Conservation (phyloP, 192 early-diverging fungal genomes). For the Gorgonomyces haynaldii region DNA sequence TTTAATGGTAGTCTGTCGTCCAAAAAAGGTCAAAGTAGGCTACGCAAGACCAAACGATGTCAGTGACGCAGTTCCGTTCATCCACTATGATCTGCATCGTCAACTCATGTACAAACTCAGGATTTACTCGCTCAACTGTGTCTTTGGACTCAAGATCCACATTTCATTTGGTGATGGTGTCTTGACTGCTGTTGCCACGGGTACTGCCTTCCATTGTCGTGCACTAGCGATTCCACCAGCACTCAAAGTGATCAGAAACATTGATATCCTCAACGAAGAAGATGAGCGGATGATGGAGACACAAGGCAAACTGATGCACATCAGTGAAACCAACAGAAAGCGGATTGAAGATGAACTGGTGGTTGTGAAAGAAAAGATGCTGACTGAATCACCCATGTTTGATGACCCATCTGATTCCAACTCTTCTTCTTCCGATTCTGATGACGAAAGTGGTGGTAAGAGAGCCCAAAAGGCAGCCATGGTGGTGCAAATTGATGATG, state of each 20-base stretch:
- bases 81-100: constrained; percentile 72
- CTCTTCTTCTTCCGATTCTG: constrained; percentile 21
- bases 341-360: constrained; percentile 37
- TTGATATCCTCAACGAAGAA: constrained; percentile 63
- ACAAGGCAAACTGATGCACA: constrained; percentile 54
- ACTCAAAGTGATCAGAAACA: constrained; percentile 57
- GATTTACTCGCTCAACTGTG: constrained; percentile 63
- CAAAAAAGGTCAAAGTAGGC: constrained; percentile 33
- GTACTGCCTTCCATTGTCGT: constrained; percentile 57
- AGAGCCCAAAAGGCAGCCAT: constrained; percentile 22
- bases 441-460: constrained; percentile 19
- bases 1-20: constrained; percentile 30
- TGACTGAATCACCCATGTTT: constrained; percentile 1
- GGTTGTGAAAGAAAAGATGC: constrained; percentile 7
- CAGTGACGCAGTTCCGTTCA: constrained; percentile 68
- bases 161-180: constrained; percentile 42
- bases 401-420: constrained; percentile 25
- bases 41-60: constrained; percentile 54
- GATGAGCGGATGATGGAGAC: constrained; percentile 56
- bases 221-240: constrained; percentile 61
- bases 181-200: constrained; percentile 56
- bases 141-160: constrained; percentile 58
- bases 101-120: constrained; percentile 71
- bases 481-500: constrained; percentile 71
- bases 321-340: constrained; percentile 52